phyloP scores from a whole-genome alignment of 2,329 filamentous ascomycete species.

The Aspergillus arachidicola region DNA sequence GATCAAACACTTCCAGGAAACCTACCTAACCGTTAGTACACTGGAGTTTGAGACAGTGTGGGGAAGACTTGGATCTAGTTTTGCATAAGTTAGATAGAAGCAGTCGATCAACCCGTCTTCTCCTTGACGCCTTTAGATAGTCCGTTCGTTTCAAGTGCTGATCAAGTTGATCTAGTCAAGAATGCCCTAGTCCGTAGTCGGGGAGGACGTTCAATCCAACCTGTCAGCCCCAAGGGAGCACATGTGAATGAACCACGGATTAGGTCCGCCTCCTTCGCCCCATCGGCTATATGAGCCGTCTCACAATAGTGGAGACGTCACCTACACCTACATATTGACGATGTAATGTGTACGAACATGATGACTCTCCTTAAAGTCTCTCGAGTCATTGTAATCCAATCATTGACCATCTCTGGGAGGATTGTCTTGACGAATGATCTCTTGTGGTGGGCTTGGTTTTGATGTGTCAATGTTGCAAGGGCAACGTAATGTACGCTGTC shows the following conservation, averaged over 20 bases:
- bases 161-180: background rate
- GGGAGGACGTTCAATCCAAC: background rate
- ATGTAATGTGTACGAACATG: background rate
- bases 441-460: background rate
- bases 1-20: constrained; percentile 2
- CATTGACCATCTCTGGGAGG: background rate
- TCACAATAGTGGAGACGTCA: background rate
- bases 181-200: background rate
- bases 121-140: background rate
- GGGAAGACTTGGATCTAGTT: background rate
- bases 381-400: background rate
- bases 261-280: background rate
- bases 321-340: background rate
- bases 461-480: constrained; percentile 13
- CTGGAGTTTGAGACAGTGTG: background rate
- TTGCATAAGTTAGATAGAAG: background rate
- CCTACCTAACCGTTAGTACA: background rate
- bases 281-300: constrained; percentile 5
- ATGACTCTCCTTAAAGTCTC: background rate
- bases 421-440: background rate
- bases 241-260: constrained; percentile 5
- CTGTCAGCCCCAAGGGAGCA: background rate
- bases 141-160: background rate
- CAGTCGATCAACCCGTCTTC: background rate
- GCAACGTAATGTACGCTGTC: constrained; percentile 1